A percentile compares a stretch with the other conserved stretches of the same genome.
These are phyloP conservation scores for Sordariomycetes sp. DNA, from an alignment of 2,329 filamentous ascomycete genomes.

Conservation along the genomic window DNA sequence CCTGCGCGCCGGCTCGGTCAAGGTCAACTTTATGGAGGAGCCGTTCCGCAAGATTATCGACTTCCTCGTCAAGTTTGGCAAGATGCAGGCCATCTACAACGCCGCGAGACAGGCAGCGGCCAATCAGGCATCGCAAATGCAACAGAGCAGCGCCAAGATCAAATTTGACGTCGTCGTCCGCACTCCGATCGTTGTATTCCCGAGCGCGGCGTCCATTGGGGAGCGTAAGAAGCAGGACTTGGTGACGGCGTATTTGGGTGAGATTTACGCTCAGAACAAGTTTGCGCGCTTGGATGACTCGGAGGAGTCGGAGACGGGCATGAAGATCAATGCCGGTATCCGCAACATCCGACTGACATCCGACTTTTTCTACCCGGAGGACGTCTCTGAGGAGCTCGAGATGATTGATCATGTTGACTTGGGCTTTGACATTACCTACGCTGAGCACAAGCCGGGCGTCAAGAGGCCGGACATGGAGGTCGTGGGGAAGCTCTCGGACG, in stretches of 20 bases:
- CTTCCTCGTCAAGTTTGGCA: constrained; percentile 96
- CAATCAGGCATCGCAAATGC: constrained; percentile 84
- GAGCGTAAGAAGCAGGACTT: constrained; percentile 52
- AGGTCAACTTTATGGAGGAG: constrained; percentile 93
- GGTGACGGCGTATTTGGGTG: constrained; percentile 85
- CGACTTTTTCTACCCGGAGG: constrained; percentile 66
- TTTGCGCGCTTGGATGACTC: constrained; percentile 77
- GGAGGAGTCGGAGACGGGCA: constrained; percentile 59
- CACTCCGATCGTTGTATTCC: constrained; percentile 93
- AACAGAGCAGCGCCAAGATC: constrained; percentile 79
- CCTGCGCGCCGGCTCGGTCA: constrained; percentile 85
- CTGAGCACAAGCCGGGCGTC: constrained; percentile 65
- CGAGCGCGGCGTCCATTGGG: constrained; percentile 45
- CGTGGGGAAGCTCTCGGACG: constrained; percentile 80
- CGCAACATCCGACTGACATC: constrained; percentile 86
- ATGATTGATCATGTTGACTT: constrained; percentile 96
- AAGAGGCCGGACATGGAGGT: constrained; percentile 86
- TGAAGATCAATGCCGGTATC: constrained; percentile 83
- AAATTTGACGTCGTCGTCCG: constrained; percentile 90
- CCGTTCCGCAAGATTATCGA: constrained; percentile 97
- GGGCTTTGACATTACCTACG: constrained; percentile 81
- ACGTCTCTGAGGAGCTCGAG: constrained; percentile 71
- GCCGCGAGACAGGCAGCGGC: constrained; percentile 89
- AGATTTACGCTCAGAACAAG: constrained; percentile 92
- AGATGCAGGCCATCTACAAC: constrained; percentile 99